Conservation (phyloP, 805 yeast genomes). For the Tanozyma kutaoensis region DNA sequence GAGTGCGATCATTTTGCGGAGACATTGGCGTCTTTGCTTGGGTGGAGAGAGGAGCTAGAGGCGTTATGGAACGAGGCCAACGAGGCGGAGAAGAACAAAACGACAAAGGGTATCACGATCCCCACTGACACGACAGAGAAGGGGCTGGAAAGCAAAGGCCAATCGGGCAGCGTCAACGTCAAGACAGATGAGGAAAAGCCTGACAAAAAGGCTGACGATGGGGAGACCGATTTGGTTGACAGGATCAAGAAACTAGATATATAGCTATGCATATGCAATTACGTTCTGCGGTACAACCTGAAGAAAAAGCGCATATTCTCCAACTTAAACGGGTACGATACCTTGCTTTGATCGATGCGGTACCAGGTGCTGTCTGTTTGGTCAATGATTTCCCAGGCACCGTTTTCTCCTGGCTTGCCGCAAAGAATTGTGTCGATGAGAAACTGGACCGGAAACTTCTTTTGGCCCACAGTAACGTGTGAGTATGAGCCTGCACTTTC, state of each 20-base stretch:
- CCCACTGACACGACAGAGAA: not conserved
- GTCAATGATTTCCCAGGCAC: slow-evolving; percentile 54
- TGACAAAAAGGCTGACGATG: slow-evolving; percentile 1
- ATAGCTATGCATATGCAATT: too few relatives aligned
- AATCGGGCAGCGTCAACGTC: too few relatives aligned
- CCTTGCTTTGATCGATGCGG: slow-evolving; percentile 31
- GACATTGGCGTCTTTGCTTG: slow-evolving; percentile 36
- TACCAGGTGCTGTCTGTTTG: slow-evolving; percentile 76
- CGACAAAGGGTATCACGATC: not conserved
- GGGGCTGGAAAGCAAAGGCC: not conserved
- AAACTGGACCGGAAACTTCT: slow-evolving; percentile 72
- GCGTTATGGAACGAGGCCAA: slow-evolving; percentile 13
- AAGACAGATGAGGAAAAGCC: slow-evolving; percentile 1
- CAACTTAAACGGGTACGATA: slow-evolving; percentile 50
- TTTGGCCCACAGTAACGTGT: slow-evolving; percentile 61
- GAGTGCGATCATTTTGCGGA: slow-evolving; percentile 58
- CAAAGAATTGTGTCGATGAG: slow-evolving; percentile 60
- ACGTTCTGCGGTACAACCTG: slow-evolving; percentile 52
- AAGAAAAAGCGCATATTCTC: slow-evolving; percentile 85
- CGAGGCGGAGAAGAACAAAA: not conserved
- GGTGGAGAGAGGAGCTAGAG: slow-evolving; percentile 51
- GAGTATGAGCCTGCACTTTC: slow-evolving; percentile 91
- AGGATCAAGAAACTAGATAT: too few relatives aligned
- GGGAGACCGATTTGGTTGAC: slow-evolving; percentile 2
- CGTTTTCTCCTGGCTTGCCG: slow-evolving; percentile 31